Evolutionary conservation across 768 basidiomycete species (phyloP).

Genomic region (Naganishia vaughanmartiniae): DNA sequence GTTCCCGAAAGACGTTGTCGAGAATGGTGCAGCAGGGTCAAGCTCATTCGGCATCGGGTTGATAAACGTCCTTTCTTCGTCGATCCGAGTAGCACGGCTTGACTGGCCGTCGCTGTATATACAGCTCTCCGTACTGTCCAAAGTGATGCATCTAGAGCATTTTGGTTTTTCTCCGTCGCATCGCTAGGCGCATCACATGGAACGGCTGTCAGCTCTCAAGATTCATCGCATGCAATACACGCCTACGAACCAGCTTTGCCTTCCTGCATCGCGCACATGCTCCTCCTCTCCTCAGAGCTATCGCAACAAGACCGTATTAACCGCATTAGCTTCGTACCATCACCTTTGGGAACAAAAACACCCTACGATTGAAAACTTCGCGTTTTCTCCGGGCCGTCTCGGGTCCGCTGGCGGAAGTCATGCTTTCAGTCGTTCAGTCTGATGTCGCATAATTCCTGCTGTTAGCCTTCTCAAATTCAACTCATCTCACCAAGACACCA

Average conservation of each 20-base stretch:
- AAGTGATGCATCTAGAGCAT: neutral
- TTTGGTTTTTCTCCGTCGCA: constrained; percentile 9
- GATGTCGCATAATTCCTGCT: neutral
- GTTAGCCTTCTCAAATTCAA: neutral
- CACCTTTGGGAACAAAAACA: neutral
- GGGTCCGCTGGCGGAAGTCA: neutral
- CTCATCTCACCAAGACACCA: no score
- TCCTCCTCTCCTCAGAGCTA: constrained; percentile 16
- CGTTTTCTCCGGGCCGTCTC: constrained; percentile 1
- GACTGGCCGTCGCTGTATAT: neutral
- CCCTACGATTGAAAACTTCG: constrained; percentile 16
- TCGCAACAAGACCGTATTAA: no score
- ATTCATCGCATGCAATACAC: neutral
- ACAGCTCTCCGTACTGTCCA: neutral
- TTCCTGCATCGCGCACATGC: constrained; percentile 18
- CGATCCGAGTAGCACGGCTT: neutral
- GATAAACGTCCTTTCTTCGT: neutral
- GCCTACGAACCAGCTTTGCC: constrained; percentile 6
- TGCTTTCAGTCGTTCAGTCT: neutral
- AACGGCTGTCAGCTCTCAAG: neutral
- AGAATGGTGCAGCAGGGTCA: neutral
- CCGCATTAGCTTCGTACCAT: neutral
- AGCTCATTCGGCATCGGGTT: neutral
- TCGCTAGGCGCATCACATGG: neutral
- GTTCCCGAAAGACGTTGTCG: neutral